Base-by-base conservation (phyloP, 1,139 yeast genomes). In the Nakaseomyces uthaithaninus region DNA sequence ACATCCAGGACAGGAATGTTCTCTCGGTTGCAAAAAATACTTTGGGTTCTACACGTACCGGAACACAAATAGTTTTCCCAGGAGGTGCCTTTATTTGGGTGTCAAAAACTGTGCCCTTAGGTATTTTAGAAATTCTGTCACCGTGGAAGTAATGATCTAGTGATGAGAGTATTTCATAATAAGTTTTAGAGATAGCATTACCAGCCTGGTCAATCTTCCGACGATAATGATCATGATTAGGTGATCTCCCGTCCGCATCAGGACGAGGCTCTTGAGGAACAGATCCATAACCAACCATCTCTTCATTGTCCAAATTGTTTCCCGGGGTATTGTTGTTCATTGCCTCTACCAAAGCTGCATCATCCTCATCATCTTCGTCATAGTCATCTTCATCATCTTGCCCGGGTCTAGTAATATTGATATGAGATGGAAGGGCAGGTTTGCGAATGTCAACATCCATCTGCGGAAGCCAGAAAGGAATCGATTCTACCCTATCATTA, bases 381-480 rank as follows among this genome's bases (percentile, higher is more conserved):
- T 66, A 70, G 27, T 66, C 68, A 16, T 61, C 62, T 8, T 58
- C 60, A 18, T 59, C 64, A 4, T 61, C 52, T 37, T 60, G 50
- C 6, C 48, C 49, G 3, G 62, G 62, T 40, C 63, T 55, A 24
- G 56, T 55, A 12, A 58, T 59, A 39, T 58, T 54, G 38, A 56
- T 56, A 20, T 51, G 50, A 47, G 74, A 75, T 55, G 75, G 76
- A 28, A 75, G 66, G 47, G 80, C 77, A 25, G 96, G 96, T 62
- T 91, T 91, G 60, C 94, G 79, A 51, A 91, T 91, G 60, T 91
- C 98, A 39, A 81, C 81, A 51, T 77, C 85, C 98, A 91, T 91
- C 66, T 91, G 98, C n/a, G 97, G 96, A 51, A 80, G 71, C 98
- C 98, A 91, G 66, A 85, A 91, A 40, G 98, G 98, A 54, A 91